Percentiles rank a stretch among this genome's conserved stretches.
Conservation (phyloP, 2,329 filamentous ascomycete genomes). For the Paramyrothecium sp. region DNA sequence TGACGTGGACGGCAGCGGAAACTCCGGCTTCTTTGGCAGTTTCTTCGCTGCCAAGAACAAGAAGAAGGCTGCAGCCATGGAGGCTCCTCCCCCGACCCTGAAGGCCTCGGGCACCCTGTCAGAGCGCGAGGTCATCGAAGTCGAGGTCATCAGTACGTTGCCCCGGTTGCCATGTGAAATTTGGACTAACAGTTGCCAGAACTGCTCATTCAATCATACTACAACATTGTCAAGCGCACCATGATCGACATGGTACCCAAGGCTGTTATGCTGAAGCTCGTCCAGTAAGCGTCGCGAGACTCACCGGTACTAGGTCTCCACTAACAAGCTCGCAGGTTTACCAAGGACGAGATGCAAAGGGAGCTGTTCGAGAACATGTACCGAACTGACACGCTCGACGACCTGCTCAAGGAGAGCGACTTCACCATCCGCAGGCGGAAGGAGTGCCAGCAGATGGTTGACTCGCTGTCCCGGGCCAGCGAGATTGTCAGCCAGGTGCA, state of each 20-base stretch:
- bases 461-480: slow-evolving; percentile 82
- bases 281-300: slow-evolving; percentile 66
- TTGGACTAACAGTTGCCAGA: slow-evolving; percentile 49
- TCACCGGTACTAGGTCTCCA: slow-evolving; percentile 1
- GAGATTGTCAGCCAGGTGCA: slow-evolving; percentile 90
- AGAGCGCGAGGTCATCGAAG: slow-evolving; percentile 92
- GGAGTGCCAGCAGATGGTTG: slow-evolving; percentile 99
- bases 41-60: slow-evolving; percentile 99
- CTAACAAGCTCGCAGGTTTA: slow-evolving; percentile 58
- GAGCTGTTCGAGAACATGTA: slow-evolving; percentile 98
- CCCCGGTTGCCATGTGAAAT: neutral
- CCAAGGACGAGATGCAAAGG: slow-evolving; percentile 97
- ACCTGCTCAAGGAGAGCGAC: slow-evolving; percentile 95
- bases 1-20: slow-evolving; percentile 47
- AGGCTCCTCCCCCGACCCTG: slow-evolving; percentile 84
- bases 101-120: slow-evolving; percentile 93
- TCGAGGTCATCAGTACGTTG: slow-evolving; percentile 92
- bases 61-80: slow-evolving; percentile 99
- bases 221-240: slow-evolving; percentile 95
- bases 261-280: slow-evolving; percentile 96
- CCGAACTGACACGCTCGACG: slow-evolving; percentile 83
- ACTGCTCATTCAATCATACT: slow-evolving; percentile 94
- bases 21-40: slow-evolving; percentile 90
- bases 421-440: slow-evolving; percentile 93
- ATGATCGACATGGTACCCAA: slow-evolving; percentile 99